A percentile compares a stretch with the other conserved stretches of the same genome.
Evolutionary conservation across 108 stramenopile genomes (phyloP).

Genomic region (Skeletonema potamos): DNA sequence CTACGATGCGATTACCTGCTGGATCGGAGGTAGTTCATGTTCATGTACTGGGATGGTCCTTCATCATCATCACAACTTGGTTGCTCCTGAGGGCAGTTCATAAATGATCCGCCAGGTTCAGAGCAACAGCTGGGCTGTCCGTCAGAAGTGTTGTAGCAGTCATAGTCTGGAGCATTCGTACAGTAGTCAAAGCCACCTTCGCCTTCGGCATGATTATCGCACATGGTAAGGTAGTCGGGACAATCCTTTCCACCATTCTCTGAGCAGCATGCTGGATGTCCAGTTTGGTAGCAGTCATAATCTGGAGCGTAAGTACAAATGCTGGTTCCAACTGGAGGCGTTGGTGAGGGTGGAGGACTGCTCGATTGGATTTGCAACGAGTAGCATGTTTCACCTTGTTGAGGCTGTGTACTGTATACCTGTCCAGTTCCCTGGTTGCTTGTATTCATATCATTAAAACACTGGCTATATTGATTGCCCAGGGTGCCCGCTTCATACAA

Average conservation of each 20-base stretch:
- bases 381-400: slow-evolving; percentile 4
- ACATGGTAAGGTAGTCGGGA: not conserved
- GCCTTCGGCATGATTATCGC: not conserved
- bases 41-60: too few relatives aligned
- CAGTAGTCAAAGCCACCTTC: not conserved
- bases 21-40: too few relatives aligned
- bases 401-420: not conserved
- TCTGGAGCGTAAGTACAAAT: slow-evolving; percentile 13
- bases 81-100: slow-evolving; percentile 3
- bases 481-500: not conserved
- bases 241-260: not conserved
- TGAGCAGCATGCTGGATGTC: not conserved
- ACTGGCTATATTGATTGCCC: not conserved
- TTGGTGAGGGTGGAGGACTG: not conserved
- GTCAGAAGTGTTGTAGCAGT: slow-evolving; percentile 2
- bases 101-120: not conserved
- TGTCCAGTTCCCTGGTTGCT: not conserved
- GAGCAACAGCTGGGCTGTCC: slow-evolving; percentile 3
- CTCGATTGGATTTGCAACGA: not conserved
- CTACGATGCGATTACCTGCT: too few relatives aligned
- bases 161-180: slow-evolving; percentile 4
- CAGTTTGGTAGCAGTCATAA: slow-evolving; percentile 5
- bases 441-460: not conserved
- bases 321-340: not conserved
- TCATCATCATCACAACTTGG: slow-evolving; percentile 4